These are phyloP conservation scores for Azolla pinnata DNA, from an alignment of 75 land plant species.

Conservation along the genomic window DNA sequence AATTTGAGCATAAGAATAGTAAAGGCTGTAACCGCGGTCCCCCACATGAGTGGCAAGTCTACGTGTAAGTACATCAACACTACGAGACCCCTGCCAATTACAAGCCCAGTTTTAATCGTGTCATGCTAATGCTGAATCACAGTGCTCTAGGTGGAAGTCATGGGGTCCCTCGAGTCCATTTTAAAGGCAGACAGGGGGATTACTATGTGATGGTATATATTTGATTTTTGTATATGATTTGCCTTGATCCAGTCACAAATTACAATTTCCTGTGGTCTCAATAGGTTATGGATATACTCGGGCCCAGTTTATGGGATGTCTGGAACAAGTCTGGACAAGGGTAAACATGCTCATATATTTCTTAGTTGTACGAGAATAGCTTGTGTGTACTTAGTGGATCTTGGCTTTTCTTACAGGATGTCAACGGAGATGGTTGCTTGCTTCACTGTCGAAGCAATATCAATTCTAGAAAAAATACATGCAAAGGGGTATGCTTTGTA, in stretches of 20 bases:
- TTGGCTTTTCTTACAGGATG: constrained; percentile 33
- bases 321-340: constrained; percentile 82
- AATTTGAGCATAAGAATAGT: constrained; percentile 81
- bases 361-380: neutral
- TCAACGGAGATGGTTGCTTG: constrained; percentile 53
- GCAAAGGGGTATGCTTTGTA: constrained; percentile 22
- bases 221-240: neutral
- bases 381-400: too few relatives aligned
- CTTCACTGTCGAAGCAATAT: constrained; percentile 46
- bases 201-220: constrained; percentile 73
- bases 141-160: constrained; percentile 87
- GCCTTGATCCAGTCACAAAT: too few relatives aligned
- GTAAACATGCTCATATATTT: constrained; percentile 29
- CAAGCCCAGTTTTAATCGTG: neutral
- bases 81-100: too few relatives aligned
- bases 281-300: constrained; percentile 96
- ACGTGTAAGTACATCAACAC: constrained; percentile 45
- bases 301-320: constrained; percentile 97
- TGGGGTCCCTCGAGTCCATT: constrained; percentile 85
- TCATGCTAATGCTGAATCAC: neutral
- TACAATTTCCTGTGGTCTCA: constrained; percentile 1
- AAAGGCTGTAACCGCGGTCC: constrained; percentile 86
- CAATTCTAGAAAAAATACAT: constrained; percentile 48
- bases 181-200: constrained; percentile 77
- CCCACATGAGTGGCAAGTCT: constrained; percentile 85